Evolutionary conservation across 2,329 filamentous ascomycete genomes (phyloP).

Genomic region (Albifimbria verrucaria): DNA sequence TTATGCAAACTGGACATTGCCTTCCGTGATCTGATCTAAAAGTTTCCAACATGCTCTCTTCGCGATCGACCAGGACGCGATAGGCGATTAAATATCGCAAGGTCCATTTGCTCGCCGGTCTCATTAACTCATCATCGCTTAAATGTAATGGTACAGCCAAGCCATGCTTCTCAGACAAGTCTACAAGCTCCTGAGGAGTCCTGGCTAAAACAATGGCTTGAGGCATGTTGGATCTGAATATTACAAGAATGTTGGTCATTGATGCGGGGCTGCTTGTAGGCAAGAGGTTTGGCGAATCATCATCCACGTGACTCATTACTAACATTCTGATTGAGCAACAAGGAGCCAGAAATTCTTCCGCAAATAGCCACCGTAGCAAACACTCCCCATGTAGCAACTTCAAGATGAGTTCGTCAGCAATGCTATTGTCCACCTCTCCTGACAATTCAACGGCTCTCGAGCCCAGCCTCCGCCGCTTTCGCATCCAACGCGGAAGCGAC

Average conservation of each 20-base stretch:
- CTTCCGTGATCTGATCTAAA: neutral
- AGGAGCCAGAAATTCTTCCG: neutral
- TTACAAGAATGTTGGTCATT: neutral
- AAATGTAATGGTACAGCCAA: conserved; percentile 1
- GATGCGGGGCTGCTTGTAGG: neutral
- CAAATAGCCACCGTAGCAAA: neutral
- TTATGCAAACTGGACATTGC: neutral
- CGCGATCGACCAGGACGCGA: conserved; percentile 1
- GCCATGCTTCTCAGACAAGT: conserved; percentile 1
- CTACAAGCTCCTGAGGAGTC: neutral
- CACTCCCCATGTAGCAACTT: neutral
- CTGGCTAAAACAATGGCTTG: conserved; percentile 1
- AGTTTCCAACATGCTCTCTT: neutral
- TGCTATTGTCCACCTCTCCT: neutral
- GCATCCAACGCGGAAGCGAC: neutral
- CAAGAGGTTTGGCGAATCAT: neutral
- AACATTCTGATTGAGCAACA: neutral
- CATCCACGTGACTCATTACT: neutral
- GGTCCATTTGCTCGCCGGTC: conserved; percentile 3
- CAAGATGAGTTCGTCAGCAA: neutral
- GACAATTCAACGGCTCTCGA: neutral
- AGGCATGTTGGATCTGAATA: conserved; percentile 1
- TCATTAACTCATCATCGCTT: neutral
- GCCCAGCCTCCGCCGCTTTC: neutral
- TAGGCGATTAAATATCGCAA: conserved; percentile 3